Percentiles rank a stretch among this genome's conserved stretches.
Conservation (phyloP, 1,284 basidiomycete genomes). For the Fomitopsis palustris region DNA sequence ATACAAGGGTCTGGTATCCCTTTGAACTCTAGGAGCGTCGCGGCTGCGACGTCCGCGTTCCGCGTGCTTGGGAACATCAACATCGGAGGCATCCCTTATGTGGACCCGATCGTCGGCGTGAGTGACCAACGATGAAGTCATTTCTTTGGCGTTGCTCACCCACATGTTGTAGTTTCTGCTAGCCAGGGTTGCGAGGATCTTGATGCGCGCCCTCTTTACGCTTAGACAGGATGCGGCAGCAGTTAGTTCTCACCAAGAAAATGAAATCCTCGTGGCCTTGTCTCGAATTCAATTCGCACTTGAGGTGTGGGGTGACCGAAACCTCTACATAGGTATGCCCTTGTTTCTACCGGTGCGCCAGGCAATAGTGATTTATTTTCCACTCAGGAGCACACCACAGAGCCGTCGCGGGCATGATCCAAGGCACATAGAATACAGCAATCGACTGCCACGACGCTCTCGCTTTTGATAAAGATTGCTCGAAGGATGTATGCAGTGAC, state of each 20-base stretch:
- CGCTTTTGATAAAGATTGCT: no score
- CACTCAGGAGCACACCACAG: not conserved
- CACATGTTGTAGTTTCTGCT: not conserved
- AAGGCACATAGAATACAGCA: not conserved
- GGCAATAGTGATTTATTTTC: not conserved
- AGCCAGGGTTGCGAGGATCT: not conserved
- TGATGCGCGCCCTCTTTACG: not conserved
- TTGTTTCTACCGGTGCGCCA: no score
- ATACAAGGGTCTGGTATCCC: constrained; percentile 12
- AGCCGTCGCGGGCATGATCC: not conserved
- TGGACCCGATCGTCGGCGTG: constrained; percentile 30
- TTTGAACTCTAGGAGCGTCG: constrained; percentile 21
- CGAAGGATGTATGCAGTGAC: no score
- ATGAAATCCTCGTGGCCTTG: not conserved
- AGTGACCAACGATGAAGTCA: constrained; percentile 3
- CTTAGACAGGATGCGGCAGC: not conserved
- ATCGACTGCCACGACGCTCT: not conserved
- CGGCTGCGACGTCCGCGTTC: constrained; percentile 24
- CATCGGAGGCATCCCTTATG: constrained; percentile 11
- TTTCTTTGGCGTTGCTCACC: not conserved
- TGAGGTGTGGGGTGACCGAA: not conserved
- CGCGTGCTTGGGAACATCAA: constrained; percentile 16
- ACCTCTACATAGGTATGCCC: not conserved
- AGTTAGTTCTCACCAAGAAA: not conserved
- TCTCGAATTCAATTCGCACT: not conserved